Percentiles rank a stretch among this genome's conserved stretches.
These are phyloP conservation scores for Pulveroboletus sp. DNA, from an alignment of 768 basidiomycete genomes.

Conservation along the genomic window DNA sequence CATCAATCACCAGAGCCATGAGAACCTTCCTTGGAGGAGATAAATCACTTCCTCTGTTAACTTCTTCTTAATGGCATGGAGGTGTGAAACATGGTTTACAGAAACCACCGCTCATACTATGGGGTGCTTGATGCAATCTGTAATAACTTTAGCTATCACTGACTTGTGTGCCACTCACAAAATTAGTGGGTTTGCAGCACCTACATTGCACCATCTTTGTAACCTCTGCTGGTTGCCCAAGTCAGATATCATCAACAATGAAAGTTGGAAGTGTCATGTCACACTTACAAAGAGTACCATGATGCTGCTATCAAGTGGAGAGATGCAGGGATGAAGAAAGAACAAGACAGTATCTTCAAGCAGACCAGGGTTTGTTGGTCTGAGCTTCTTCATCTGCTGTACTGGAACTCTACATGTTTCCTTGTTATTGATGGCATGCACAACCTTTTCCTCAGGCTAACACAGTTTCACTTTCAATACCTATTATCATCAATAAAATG, in stretches of 20 bases:
- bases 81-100: no score
- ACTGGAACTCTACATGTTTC: conserved; percentile 32
- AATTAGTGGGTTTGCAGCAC: background rate
- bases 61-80: no score
- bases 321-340: conserved; percentile 12
- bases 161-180: background rate
- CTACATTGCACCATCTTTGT: background rate
- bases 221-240: background rate
- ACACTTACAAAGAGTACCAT: conserved; percentile 13
- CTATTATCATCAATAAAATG: conserved; percentile 11
- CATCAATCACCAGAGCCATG: no score
- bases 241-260: conserved; percentile 21
- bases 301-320: conserved; percentile 17
- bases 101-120: no score
- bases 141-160: no score
- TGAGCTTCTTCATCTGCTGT: conserved; percentile 30
- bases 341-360: conserved; percentile 6
- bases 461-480: conserved; percentile 7
- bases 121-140: no score
- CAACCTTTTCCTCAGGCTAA: conserved; percentile 25
- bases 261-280: conserved; percentile 14
- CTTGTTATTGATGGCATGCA: conserved; percentile 39
- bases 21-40: no score
- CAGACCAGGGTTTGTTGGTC: conserved; percentile 29
- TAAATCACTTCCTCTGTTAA: no score